Evolutionary conservation across 345 rosid species (phyloP), one percentile per base, ranked within the genome.

Genomic region (Syzygium grande): DNA sequence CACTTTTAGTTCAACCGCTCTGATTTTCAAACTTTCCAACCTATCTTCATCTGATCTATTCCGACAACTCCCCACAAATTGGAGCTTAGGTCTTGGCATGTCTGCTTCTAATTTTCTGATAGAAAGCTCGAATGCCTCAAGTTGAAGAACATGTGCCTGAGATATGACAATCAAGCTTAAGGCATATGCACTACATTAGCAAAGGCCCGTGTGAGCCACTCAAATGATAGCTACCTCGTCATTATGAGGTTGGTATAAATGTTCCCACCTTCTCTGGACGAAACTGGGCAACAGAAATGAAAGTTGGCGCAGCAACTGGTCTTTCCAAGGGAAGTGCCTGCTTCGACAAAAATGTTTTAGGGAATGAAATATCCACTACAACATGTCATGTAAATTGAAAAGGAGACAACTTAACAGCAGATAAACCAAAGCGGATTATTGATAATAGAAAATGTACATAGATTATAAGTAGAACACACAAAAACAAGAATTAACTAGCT

Each of bases 261-360:
- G 92, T 84, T 51, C 94, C 89, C 93, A 98, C 99, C 99, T 98
- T 98, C 97, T 98, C 99, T 79, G 99, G 99, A 89, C 99, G 99
- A 92, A 98, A 98, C 85, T 98, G 99, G 51, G 99, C 98, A 84
- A 98, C 97, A 1, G 98, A 98, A 88, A 98, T 95, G 79, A 98
- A 90, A 46, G 87, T 88, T 14, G 99, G 99, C 73, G 87, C 88
- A 89, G 91, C 89, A n/a, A 89, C 87, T 16, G 95, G 88, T 91
- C 99, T 92, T 92, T 95, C 94, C 91, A 96, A 89, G 87, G 99
- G 95, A 92, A 96, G 95, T 3, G 49, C 93, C 99, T 98, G 93
- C 87, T 85, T 80, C 78, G 46, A 46, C 53, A 25, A n/a, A 85
- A 88, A 51, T 43, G 85, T 43, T 85, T 88, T 89, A 92, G 61